Evolutionary conservation across 2,329 filamentous ascomycete genomes (phyloP).

Genomic region (Colletotrichum liaoningense): DNA sequence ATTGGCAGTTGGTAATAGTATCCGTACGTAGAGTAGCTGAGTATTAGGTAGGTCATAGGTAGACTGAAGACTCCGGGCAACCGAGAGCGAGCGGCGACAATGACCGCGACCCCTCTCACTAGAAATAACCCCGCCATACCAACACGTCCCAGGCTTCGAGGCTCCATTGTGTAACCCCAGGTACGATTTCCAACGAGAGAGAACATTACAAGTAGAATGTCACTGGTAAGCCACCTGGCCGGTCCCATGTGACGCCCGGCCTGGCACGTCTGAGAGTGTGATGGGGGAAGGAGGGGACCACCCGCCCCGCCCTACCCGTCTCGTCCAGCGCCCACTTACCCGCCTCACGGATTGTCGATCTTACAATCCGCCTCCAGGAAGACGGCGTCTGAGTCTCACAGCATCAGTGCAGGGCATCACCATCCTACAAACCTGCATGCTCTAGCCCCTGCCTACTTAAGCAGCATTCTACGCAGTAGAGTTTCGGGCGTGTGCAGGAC

Average conservation of each 20-base stretch:
- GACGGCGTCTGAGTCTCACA: not conserved
- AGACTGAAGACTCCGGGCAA: not conserved
- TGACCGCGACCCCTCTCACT: not conserved
- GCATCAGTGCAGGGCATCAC: not conserved
- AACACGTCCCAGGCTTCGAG: not conserved
- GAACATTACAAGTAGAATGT: not conserved
- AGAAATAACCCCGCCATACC: constrained; percentile 25
- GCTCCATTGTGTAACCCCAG: not conserved
- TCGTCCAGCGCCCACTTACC: constrained; percentile 21
- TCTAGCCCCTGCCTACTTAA: no score
- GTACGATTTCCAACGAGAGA: not conserved
- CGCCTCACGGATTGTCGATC: constrained; percentile 13
- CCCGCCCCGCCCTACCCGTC: constrained; percentile 25
- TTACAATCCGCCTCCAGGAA: not conserved
- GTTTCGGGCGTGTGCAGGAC: not conserved
- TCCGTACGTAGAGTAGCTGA: no score
- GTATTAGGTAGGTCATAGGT: no score
- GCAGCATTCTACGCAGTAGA: not conserved
- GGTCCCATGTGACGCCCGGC: constrained; percentile 16
- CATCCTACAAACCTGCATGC: not conserved
- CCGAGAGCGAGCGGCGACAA: not conserved
- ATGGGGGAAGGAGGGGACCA: not conserved
- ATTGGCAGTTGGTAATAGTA: no score
- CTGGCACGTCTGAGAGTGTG: constrained; percentile 3
- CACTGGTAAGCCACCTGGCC: constrained; percentile 3